phyloP scores from a whole-genome alignment of 345 rosid genomes.

The Aquilaria malaccensis region DNA sequence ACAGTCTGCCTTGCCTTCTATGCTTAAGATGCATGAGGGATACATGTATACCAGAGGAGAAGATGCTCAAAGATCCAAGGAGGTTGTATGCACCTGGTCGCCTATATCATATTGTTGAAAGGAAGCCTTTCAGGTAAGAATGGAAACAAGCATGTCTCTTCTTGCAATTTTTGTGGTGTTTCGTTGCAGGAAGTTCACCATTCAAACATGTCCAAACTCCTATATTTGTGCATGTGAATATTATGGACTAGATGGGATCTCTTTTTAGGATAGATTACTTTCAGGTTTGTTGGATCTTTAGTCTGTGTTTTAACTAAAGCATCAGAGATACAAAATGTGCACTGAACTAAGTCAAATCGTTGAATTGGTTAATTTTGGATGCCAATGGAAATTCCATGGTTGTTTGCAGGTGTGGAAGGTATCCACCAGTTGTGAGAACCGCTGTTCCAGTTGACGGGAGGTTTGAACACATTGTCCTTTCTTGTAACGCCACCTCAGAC shows the following conservation, averaged over 20 bases:
- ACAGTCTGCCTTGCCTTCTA: slow-evolving; percentile 85
- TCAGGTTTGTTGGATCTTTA: not conserved
- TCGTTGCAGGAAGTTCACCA: too few species aligned
- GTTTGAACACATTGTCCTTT: slow-evolving; percentile 90
- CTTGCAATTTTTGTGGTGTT: too few species aligned
- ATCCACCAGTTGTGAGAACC: slow-evolving; percentile 83
- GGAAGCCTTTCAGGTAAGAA: slow-evolving; percentile 79
- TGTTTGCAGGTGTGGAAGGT: slow-evolving; percentile 65
- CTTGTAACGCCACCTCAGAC: slow-evolving; percentile 93
- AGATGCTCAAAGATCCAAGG: slow-evolving; percentile 91
- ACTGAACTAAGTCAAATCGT: not conserved
- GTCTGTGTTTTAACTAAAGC: not conserved
- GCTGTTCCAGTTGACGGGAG: slow-evolving; percentile 97
- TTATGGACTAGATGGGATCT: too few species aligned
- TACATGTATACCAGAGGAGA: slow-evolving; percentile 82
- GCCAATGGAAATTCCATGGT: slow-evolving; percentile 5
- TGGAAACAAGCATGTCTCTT: not conserved
- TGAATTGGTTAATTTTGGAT: not conserved
- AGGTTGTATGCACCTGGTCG: slow-evolving; percentile 97
- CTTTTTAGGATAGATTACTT: not conserved
- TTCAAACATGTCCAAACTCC: too few species aligned
- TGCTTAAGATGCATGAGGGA: slow-evolving; percentile 90
- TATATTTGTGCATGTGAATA: too few species aligned
- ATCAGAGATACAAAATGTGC: not conserved
- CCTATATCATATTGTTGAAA: slow-evolving; percentile 90